Evolutionary conservation across 2,329 filamentous ascomycete genomes (phyloP).

Genomic region (Alternaria brassicicola): DNA sequence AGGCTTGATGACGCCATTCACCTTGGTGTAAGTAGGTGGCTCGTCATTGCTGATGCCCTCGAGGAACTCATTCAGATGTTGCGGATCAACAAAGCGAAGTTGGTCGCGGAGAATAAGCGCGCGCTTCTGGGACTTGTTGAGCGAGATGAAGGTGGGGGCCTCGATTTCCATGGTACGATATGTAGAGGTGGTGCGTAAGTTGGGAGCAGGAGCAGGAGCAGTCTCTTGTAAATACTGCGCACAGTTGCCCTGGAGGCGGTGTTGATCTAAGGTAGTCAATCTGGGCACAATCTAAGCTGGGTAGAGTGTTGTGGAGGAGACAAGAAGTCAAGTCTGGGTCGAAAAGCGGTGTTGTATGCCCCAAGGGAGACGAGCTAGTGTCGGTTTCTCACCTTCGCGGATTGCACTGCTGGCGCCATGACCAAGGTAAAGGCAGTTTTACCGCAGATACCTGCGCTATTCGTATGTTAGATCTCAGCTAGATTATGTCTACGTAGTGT

Average conservation of each 20-base stretch:
- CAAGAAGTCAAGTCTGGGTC: neutral
- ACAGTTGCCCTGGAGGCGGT: neutral
- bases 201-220: neutral
- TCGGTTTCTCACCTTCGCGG: neutral
- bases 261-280: neutral
- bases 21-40: slow-evolving; percentile 35
- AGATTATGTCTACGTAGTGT: neutral
- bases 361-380: neutral
- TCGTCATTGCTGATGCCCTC: slow-evolving; percentile 33
- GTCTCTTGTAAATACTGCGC: neutral
- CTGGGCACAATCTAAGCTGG: neutral
- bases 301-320: neutral
- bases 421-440: neutral
- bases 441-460: neutral
- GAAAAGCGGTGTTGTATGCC: neutral
- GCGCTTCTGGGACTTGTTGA: slow-evolving; percentile 39
- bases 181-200: neutral
- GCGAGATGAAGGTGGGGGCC: slow-evolving; percentile 22
- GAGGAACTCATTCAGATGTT: slow-evolving; percentile 38
- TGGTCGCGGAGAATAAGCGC: slow-evolving; percentile 36
- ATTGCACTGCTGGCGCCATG: neutral
- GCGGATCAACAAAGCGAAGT: slow-evolving; percentile 30
- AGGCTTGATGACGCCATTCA: slow-evolving; percentile 32
- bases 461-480: neutral
- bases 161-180: slow-evolving; percentile 14